phyloP scores from a whole-genome alignment of 1,139 yeast genomes.

The Diutina pseudorugosa region DNA sequence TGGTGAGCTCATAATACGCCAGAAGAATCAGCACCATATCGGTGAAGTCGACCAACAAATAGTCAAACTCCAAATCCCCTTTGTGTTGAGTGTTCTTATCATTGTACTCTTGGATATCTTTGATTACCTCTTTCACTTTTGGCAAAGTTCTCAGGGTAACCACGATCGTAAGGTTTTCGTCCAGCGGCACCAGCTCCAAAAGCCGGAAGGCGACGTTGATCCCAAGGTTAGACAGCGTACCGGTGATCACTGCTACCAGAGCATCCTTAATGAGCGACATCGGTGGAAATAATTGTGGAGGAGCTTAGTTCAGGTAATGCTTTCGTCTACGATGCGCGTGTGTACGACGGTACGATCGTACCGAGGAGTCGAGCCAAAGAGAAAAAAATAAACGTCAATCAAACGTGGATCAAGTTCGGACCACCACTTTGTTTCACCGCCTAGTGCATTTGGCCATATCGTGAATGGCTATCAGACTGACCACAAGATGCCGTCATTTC shows the following conservation, averaged over 20 bases:
- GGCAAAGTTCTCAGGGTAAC: conserved; percentile 86
- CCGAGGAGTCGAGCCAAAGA: background rate
- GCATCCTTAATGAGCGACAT: conserved; percentile 4
- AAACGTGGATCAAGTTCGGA: too few species aligned
- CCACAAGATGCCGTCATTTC: too few species aligned
- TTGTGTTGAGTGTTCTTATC: conserved; percentile 22
- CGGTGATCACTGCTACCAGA: conserved; percentile 30
- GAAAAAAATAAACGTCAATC: too few species aligned
- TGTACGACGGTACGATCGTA: background rate
- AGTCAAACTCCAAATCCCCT: conserved; percentile 71
- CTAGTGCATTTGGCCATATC: too few species aligned
- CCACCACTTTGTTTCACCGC: too few species aligned
- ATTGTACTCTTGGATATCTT: conserved; percentile 41
- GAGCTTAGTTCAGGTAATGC: background rate
- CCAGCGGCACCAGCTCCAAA: conserved; percentile 42
- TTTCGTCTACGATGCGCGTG: background rate
- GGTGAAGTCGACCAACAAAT: conserved; percentile 76
- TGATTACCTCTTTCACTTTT: conserved; percentile 67
- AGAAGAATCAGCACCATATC: conserved; percentile 75
- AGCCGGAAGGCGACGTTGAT: conserved; percentile 73
- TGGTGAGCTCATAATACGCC: conserved; percentile 59
- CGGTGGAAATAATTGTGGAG: background rate
- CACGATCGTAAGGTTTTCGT: conserved; percentile 55
- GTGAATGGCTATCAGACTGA: too few species aligned
- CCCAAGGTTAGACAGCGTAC: conserved; percentile 64